Evolutionary conservation across 441 rosid species (phyloP).

Genomic region (Kokia cookei): DNA sequence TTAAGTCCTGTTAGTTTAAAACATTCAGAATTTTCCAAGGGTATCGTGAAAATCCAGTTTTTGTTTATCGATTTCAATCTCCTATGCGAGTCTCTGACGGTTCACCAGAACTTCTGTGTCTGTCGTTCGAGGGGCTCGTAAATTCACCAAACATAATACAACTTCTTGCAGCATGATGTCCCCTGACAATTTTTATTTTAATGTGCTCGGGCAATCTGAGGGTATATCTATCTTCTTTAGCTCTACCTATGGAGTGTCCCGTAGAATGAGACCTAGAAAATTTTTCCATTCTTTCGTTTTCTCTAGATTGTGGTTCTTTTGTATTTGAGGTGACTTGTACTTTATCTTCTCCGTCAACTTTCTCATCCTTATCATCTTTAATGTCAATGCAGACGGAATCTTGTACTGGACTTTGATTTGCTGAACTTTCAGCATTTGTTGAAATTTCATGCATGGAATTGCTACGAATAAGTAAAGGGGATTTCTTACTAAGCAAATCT

Average conservation of each 20-base stretch:
- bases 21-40: neutral
- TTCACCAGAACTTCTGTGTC: neutral
- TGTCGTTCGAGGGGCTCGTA: neutral
- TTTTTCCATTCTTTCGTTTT: neutral
- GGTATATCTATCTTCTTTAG: neutral
- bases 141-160: neutral
- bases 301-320: neutral
- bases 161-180: neutral
- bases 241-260: neutral
- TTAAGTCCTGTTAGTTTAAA: neutral
- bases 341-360: neutral
- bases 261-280: neutral
- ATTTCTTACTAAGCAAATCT: neutral
- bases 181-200: neutral
- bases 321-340: neutral
- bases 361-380: neutral
- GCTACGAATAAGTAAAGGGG: neutral
- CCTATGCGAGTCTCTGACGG: neutral
- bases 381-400: neutral
- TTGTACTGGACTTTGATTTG: neutral
- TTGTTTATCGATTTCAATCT: neutral
- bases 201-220: neutral
- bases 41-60: neutral
- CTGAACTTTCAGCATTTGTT: neutral
- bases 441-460: neutral